phyloP scores from a whole-genome alignment of 768 basidiomycete species.

The Termitomyces sp. region DNA sequence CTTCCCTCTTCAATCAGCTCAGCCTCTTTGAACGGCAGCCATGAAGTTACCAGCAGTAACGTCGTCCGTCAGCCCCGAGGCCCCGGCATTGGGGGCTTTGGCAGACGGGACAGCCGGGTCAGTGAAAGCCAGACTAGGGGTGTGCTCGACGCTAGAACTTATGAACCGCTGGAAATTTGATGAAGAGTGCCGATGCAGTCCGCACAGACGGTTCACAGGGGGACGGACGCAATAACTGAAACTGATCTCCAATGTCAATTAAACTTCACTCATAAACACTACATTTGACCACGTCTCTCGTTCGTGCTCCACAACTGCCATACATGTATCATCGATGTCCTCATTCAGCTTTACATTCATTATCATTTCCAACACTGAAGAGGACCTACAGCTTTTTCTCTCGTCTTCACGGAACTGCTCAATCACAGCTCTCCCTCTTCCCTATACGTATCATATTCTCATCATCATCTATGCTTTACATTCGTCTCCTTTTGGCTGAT shows the following conservation, averaged over 20 bases:
- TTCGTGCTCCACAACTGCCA: slow-evolving; percentile 5
- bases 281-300: slow-evolving; percentile 16
- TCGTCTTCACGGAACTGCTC: slow-evolving; percentile 25
- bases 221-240: slow-evolving; percentile 36
- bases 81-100: slow-evolving; percentile 74
- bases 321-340: slow-evolving; percentile 25
- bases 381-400: slow-evolving; percentile 21
- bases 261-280: slow-evolving; percentile 12
- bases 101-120: slow-evolving; percentile 55
- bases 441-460: slow-evolving; percentile 27
- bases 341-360: slow-evolving; percentile 27
- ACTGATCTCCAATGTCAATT: slow-evolving; percentile 17
- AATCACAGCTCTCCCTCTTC: slow-evolving; percentile 17
- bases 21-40: slow-evolving; percentile 34
- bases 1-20: slow-evolving; percentile 56
- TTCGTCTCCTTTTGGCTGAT: slow-evolving; percentile 12
- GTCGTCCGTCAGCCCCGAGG: slow-evolving; percentile 86
- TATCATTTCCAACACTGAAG: slow-evolving; percentile 21
- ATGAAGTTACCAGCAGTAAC: slow-evolving; percentile 39
- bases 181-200: slow-evolving; percentile 26
- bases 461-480: slow-evolving; percentile 26
- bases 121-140: slow-evolving; percentile 49
- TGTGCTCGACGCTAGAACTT: slow-evolving; percentile 79
- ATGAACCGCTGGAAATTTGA: slow-evolving; percentile 85
- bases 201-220: slow-evolving; percentile 41